Conservation (phyloP, 139 green algal genomes). For the Picochlorum sp. region DNA sequence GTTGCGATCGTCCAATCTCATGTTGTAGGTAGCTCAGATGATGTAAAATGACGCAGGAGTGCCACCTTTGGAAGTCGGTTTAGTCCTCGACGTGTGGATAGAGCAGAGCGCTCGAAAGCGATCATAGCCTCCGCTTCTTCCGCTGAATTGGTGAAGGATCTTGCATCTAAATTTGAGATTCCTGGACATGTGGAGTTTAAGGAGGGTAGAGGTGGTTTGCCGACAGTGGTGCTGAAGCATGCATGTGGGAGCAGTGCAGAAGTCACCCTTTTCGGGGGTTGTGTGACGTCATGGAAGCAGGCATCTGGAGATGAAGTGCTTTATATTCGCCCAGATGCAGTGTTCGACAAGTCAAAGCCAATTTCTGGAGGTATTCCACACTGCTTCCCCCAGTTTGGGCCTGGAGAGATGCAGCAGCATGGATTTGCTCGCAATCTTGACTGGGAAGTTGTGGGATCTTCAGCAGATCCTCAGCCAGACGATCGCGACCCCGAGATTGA, state of each 20-base stretch:
- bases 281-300: slow-evolving; percentile 83
- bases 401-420: slow-evolving; percentile 87
- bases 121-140: background rate
- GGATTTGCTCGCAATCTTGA: slow-evolving; percentile 94
- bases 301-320: slow-evolving; percentile 82
- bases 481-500: slow-evolving; percentile 72
- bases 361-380: slow-evolving; percentile 86
- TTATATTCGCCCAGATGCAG: slow-evolving; percentile 89
- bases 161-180: slow-evolving; percentile 24
- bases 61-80: too few relatives aligned
- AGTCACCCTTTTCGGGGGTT: slow-evolving; percentile 84
- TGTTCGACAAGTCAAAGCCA: slow-evolving; percentile 90
- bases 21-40: too few relatives aligned
- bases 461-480: slow-evolving; percentile 84
- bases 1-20: too few relatives aligned
- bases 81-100: too few relatives aligned
- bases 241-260: slow-evolving; percentile 60
- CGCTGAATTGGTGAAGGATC: slow-evolving; percentile 5
- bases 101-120: background rate
- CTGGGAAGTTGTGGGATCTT: slow-evolving; percentile 72
- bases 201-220: slow-evolving; percentile 26
- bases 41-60: too few relatives aligned
- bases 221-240: slow-evolving; percentile 45
- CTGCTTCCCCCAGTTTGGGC: slow-evolving; percentile 98
- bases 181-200: slow-evolving; percentile 11